Base-by-base conservation (phyloP, 163 green algal species). In the Trebouxia gelatinosa region DNA sequence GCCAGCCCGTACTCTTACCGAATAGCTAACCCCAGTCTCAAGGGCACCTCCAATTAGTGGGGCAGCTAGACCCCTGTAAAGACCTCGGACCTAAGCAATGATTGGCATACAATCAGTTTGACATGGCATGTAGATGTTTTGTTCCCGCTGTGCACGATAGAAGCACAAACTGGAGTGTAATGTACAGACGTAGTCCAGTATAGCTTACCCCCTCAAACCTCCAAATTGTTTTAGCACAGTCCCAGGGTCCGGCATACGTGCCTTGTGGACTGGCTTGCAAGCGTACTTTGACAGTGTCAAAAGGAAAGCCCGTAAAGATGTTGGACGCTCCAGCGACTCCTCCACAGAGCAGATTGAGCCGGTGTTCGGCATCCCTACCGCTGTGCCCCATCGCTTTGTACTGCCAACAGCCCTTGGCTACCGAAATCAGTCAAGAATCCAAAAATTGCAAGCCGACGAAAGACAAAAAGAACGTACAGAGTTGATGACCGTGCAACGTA, bases 1-100 rank as follows among this genome's bases (percentile, higher is more conserved):
- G 16, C 11, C 11, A 38, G 58, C 23, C 58, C n/a, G n/a, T n/a
- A n/a, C 31, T 35, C 84, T 82, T 34, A 89, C 90, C 23, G 90
- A 78, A 74, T 98, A 97, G 75, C 96, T 96, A 26, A 98, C 78
- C 0, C 91, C 93, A 2, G 90, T 98, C 71, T 98, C 93, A 17
- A 94, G 38, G 1, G 92, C 89, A 31, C 93, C 93, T 1, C 93
- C 93, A 7, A 98, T 57, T 35, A 98, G 82, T 1, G 93, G 95
- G 2, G 92, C 82, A 11, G 84, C 84, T 40, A 97, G 70, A 1
- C 93, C 93, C 2, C 87, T 82, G 82, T 94, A 98, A 34, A 98
- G 83, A 1, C 91, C 91, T 5, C 80, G 77, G 0, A 86, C 78
- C 89, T 93, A 83, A 38, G 34, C 74, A 79, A 11, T 29, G 59